phyloP scores from a whole-genome alignment of 208 protist species.

The Trichomonas vaginalis region DNA sequence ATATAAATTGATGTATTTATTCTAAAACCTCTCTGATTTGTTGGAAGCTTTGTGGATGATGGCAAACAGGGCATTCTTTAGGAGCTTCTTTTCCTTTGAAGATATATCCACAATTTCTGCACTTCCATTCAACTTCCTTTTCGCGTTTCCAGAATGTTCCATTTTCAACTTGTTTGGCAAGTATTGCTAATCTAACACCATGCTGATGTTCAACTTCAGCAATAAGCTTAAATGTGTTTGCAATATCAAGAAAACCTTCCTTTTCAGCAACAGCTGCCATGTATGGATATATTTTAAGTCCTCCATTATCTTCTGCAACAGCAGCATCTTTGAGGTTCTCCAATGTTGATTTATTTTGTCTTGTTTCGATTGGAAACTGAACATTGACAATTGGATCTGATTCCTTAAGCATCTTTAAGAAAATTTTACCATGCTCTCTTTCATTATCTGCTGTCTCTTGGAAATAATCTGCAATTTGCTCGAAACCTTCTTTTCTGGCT shows the following conservation, averaged over 20 bases:
- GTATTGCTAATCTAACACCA: not conserved
- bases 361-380: not conserved
- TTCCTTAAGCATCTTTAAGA: not conserved
- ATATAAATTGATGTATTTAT: too few species aligned
- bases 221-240: not conserved
- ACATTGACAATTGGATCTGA: not conserved
- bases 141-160: not conserved
- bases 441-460: not conserved
- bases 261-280: not conserved
- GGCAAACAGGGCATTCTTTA: not conserved
- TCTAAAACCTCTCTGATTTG: conserved; percentile 6
- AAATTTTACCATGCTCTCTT: not conserved
- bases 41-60: not conserved
- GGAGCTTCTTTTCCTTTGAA: not conserved
- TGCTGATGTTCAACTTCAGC: not conserved
- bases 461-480: not conserved
- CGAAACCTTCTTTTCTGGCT: not conserved
- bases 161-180: not conserved
- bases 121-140: not conserved
- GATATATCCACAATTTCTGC: conserved; percentile 9
- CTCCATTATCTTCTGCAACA: not conserved
- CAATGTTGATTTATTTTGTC: not conserved
- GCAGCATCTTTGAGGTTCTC: not conserved
- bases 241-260: not conserved
- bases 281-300: not conserved